Evolutionary conservation across 2,329 filamentous ascomycete species (phyloP), one percentile per base, ranked within the genome.

Genomic region (Fusarium begoniae): DNA sequence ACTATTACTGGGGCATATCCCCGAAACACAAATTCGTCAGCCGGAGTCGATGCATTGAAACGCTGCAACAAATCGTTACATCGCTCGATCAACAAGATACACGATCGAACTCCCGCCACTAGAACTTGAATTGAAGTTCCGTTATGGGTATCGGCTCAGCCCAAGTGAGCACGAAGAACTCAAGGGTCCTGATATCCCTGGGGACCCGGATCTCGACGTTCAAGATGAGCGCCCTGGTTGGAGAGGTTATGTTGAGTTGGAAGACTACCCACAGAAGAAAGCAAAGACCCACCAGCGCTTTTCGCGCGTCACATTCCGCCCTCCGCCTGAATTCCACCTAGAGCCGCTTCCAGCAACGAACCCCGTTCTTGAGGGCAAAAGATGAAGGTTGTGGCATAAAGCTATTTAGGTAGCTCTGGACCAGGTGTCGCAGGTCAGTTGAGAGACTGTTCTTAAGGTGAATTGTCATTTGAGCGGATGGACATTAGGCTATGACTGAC

Each of bases 221-320:
- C 37, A 62, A 11, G 45, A 47, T 14, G 80, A 81, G 51, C 61
- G 78, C 3, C 77, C 81, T 6, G 82, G 81, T 0, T 83, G 81
- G 79, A 80, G 14, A 22, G 77, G 89, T 5, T 93, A 92, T 68
- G 85, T 94, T 12, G 91, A 93, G 75, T 93, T 90, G 91, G 91
- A 93, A 77, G 86, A 89, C 20, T 91, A 92, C 60, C 91, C 91
- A 0, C 89, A 92, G 51, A 93, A 92, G 80, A 92, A 91, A 76
- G 85, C 84, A 35, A 82, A 86, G 53, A 91, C 89, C 0, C 85
- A 87, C 40, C 84, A 89, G 63, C 87, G 91, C 53, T 79, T 81
- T 37, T 76, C 69, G 0, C 63, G 70, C 2, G 69, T 78, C 26
- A 76, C 62, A 0, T 80, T 79, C 10, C 75, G 79, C 40, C 78